These are phyloP conservation scores for Hypoxylon sp. DNA, from an alignment of 2,329 filamentous ascomycete genomes.

Conservation along the genomic window DNA sequence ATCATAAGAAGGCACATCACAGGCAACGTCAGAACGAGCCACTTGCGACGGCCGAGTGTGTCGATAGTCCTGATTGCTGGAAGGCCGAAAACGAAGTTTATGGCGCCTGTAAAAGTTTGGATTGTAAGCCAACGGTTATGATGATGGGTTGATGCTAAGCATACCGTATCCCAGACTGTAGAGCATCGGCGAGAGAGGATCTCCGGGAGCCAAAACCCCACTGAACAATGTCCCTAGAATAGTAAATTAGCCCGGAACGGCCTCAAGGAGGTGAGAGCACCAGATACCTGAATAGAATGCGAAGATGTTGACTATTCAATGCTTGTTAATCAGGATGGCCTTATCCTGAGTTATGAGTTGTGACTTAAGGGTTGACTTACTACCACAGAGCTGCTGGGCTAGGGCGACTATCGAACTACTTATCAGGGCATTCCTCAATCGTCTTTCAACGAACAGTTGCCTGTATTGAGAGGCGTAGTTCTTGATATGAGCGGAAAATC, in stretches of 20 bases:
- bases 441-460: conserved; percentile 47
- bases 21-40: conserved; percentile 61
- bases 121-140: neutral
- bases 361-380: conserved; percentile 44
- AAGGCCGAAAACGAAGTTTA: conserved; percentile 61
- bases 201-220: conserved; percentile 10
- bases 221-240: conserved; percentile 36
- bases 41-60: conserved; percentile 60
- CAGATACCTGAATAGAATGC: conserved; percentile 62
- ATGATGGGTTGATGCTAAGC: neutral
- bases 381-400: conserved; percentile 56
- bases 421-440: conserved; percentile 53
- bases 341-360: neutral
- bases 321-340: conserved; percentile 56
- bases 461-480: conserved; percentile 45
- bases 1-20: conserved; percentile 62
- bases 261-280: neutral
- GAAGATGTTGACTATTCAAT: conserved; percentile 57
- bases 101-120: conserved; percentile 51
- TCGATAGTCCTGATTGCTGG: conserved; percentile 60
- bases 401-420: conserved; percentile 54
- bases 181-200: conserved; percentile 48
- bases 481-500: conserved; percentile 36
- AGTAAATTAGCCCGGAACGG: conserved; percentile 2
- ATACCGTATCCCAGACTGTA: conserved; percentile 55